Evolutionary conservation across 2,329 filamentous ascomycete genomes (phyloP).

Genomic region (Didymella exigua): DNA sequence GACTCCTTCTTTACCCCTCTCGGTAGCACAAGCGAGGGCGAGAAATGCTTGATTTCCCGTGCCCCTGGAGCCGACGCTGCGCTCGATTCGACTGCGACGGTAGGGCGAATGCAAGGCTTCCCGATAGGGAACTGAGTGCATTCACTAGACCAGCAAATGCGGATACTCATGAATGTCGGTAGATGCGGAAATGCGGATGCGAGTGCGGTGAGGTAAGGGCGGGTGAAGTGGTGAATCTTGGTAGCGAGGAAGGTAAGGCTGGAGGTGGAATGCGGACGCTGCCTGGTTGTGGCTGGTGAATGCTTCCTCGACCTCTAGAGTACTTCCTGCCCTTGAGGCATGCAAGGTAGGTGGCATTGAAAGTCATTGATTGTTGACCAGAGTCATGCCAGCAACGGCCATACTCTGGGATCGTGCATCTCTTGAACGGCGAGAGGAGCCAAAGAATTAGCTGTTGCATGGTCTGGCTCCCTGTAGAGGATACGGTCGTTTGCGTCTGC

Average conservation of each 20-base stretch:
- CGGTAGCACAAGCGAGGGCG: slow-evolving; percentile 13
- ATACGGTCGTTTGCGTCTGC: not conserved
- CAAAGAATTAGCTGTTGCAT: not conserved
- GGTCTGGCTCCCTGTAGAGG: not conserved
- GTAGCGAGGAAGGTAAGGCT: slow-evolving; percentile 17
- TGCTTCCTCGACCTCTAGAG: not conserved
- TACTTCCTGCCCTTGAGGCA: not conserved
- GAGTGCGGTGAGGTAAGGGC: slow-evolving; percentile 3
- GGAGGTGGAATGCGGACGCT: slow-evolving; percentile 8
- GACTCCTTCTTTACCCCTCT: slow-evolving; percentile 1
- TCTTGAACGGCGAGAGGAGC: not conserved
- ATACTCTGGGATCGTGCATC: not conserved
- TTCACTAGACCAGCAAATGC: not conserved
- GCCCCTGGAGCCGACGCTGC: slow-evolving; percentile 5
- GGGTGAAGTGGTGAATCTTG: not conserved
- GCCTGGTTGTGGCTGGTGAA: not conserved
- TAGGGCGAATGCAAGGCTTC: slow-evolving; percentile 11
- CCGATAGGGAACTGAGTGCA: slow-evolving; percentile 12
- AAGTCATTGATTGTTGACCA: not conserved
- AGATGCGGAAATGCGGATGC: not conserved
- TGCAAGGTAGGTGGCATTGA: not conserved
- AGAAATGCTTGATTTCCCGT: slow-evolving; percentile 12
- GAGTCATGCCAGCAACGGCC: not conserved
- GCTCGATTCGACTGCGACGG: not conserved
- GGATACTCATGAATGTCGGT: not conserved